Evolutionary conservation across 495 filamentous ascomycete genomes (phyloP).

Genomic region (Talaromyces adpressus): DNA sequence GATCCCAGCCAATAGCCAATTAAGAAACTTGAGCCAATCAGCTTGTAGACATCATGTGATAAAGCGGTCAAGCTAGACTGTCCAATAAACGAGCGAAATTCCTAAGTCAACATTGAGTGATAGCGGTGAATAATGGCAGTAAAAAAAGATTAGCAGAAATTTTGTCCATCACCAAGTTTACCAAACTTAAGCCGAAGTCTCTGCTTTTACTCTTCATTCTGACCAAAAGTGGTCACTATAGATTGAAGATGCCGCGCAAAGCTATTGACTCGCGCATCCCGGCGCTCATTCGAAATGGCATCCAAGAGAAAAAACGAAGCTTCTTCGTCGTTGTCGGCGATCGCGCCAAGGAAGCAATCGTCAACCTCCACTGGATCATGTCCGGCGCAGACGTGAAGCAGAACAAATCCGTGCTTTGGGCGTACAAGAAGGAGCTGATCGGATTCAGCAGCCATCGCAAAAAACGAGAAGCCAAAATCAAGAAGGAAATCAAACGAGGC

Average conservation of each 20-base stretch:
- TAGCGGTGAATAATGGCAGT: neutral
- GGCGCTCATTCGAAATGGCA: conserved; percentile 89
- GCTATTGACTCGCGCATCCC: conserved; percentile 86
- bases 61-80: neutral
- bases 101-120: neutral
- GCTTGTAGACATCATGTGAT: neutral
- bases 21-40: neutral
- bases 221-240: neutral
- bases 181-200: neutral
- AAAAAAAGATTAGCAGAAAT: conserved; percentile 7
- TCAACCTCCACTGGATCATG: conserved; percentile 91
- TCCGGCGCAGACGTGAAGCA: conserved; percentile 83
- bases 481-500: conserved; percentile 94
- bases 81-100: neutral
- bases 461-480: conserved; percentile 96
- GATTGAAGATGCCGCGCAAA: conserved; percentile 44
- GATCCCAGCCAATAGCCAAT: neutral
- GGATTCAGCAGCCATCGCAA: conserved; percentile 94
- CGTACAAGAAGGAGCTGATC: conserved; percentile 97
- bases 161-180: neutral
- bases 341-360: conserved; percentile 92
- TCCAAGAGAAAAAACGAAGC: conserved; percentile 94
- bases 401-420: conserved; percentile 97
- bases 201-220: neutral
- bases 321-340: conserved; percentile 98